Percentiles rank a stretch among this genome's conserved stretches.
Conservation (phyloP, 192 early-diverging fungal species). For the Anaeromyces robustus region DNA sequence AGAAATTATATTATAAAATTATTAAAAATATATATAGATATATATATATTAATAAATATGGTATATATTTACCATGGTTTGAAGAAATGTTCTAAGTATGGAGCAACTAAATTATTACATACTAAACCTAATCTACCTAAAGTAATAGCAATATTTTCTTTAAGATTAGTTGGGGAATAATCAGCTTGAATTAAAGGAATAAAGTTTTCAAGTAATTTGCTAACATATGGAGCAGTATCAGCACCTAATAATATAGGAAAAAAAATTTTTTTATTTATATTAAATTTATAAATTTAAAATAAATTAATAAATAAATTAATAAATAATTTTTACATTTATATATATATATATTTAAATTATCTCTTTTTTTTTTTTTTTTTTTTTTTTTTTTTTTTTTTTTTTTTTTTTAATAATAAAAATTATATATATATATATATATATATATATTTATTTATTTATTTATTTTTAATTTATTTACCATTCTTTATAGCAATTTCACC, state of each 20-base stretch:
- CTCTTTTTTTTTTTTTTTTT: too few relatives aligned
- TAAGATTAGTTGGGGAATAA: slow-evolving; percentile 53
- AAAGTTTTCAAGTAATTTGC: slow-evolving; percentile 66
- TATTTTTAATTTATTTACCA: slow-evolving; percentile 13
- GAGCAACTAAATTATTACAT: slow-evolving; percentile 66
- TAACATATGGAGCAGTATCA: slow-evolving; percentile 68
- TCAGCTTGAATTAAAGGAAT: slow-evolving; percentile 60
- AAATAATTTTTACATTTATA: slow-evolving; percentile 5
- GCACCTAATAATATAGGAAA: slow-evolving; percentile 15
- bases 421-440: too few relatives aligned
- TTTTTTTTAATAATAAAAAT: too few relatives aligned
- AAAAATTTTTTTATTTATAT: not conserved
- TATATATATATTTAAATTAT: not conserved
- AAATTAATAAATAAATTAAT: not conserved
- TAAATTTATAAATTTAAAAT: not conserved
- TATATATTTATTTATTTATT: not conserved
- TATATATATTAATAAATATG: too few relatives aligned
- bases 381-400: too few relatives aligned
- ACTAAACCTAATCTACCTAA: slow-evolving; percentile 90
- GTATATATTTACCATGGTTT: slow-evolving; percentile 52
- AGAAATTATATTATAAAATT: too few relatives aligned
- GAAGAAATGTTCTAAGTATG: slow-evolving; percentile 68
- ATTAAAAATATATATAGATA: too few relatives aligned
- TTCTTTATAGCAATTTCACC: slow-evolving; percentile 89
- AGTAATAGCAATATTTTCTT: slow-evolving; percentile 93